Conservation (phyloP, 163 green algal species). For the Chloromonas sp. region DNA sequence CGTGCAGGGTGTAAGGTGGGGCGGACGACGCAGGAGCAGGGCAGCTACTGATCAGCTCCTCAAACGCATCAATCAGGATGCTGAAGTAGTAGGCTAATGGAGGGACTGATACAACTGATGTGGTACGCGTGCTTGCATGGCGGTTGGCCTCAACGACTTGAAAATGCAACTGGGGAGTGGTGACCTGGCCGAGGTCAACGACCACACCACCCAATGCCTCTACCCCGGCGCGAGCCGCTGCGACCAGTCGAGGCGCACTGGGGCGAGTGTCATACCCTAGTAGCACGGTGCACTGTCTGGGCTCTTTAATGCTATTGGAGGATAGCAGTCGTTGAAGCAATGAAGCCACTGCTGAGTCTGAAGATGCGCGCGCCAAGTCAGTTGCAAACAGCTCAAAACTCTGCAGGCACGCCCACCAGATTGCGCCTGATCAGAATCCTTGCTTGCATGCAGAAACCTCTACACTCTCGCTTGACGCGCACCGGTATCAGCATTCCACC, state of each 20-base stretch:
- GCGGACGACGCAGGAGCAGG: neutral
- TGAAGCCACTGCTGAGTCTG: conserved; percentile 25
- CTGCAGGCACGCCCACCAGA: no score
- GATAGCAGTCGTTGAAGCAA: conserved; percentile 18
- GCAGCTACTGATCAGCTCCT: neutral
- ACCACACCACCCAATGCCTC: conserved; percentile 42
- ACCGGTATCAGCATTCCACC: conserved; percentile 56
- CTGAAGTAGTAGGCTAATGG: no score
- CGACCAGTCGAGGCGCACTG: conserved; percentile 59
- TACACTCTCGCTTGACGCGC: neutral
- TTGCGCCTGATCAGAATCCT: no score
- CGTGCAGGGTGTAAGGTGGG: conserved; percentile 30
- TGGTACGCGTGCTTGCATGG: no score
- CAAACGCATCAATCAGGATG: no score
- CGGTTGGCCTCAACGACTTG: conserved; percentile 14
- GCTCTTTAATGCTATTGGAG: neutral
- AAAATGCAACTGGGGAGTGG: conserved; percentile 87
- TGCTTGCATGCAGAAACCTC: no score
- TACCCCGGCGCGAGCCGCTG: conserved; percentile 57
- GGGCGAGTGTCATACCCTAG: conserved; percentile 84
- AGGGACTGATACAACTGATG: no score
- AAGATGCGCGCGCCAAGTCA: conserved; percentile 53
- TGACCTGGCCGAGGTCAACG: conserved; percentile 63
- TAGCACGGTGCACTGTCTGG: conserved; percentile 38
- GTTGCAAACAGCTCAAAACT: conserved; percentile 46